A percentile compares a stretch with the other conserved stretches of the same genome.
phyloP scores from a whole-genome alignment of 2,329 filamentous ascomycete species.

The Pestalotiopsis sp. region DNA sequence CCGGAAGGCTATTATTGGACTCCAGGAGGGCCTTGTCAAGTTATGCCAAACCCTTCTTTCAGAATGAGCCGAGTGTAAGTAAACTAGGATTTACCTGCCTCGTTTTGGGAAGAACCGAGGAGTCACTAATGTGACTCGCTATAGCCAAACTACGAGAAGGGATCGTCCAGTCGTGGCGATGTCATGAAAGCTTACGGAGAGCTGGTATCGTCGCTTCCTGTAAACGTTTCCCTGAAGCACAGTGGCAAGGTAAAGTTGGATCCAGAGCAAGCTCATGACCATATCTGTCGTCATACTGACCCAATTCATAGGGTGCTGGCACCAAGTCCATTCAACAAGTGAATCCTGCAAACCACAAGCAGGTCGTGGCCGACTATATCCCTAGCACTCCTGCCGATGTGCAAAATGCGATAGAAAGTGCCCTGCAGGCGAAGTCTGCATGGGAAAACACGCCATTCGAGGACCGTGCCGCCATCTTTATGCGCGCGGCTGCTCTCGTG shows the following conservation, averaged over 20 bases:
- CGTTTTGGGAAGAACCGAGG: not conserved
- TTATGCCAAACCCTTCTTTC: not conserved
- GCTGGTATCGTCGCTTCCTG: not conserved
- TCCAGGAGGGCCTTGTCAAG: not conserved
- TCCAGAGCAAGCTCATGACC: not conserved
- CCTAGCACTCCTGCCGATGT: slow-evolving; percentile 37
- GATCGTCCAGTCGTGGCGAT: not conserved
- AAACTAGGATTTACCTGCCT: not conserved
- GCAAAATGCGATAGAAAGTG: slow-evolving; percentile 59
- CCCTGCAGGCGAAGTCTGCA: slow-evolving; percentile 78
- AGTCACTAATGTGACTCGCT: not conserved
- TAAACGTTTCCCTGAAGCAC: not conserved
- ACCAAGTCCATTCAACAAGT: slow-evolving; percentile 65
- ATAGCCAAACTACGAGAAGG: not conserved
- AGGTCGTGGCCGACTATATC: slow-evolving; percentile 79
- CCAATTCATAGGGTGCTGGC: slow-evolving; percentile 49
- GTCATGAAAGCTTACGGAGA: not conserved
- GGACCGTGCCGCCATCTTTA: slow-evolving; percentile 88
- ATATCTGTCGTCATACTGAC: not conserved
- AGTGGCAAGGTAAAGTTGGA: not conserved
- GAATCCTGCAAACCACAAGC: slow-evolving; percentile 80
- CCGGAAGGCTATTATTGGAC: not conserved
- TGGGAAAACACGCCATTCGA: slow-evolving; percentile 89
- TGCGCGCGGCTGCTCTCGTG: slow-evolving; percentile 92
- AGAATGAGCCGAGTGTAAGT: not conserved